A percentile compares a stretch with the other conserved stretches of the same genome.
Conservation (phyloP, 2,329 filamentous ascomycete species). For the Ascosphaera aggregata region DNA sequence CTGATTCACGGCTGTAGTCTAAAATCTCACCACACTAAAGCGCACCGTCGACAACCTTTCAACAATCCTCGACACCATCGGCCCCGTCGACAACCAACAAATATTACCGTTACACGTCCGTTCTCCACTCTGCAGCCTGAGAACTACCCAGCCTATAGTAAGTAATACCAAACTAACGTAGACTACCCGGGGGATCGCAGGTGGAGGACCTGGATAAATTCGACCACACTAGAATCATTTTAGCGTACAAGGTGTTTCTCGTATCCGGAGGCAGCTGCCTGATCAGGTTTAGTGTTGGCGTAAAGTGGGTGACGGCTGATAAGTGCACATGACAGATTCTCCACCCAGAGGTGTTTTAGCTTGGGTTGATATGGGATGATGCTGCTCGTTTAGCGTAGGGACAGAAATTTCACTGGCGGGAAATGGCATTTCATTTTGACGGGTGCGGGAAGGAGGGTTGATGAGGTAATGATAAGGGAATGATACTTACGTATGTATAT, state of each 20-base stretch:
- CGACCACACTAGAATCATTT: background rate
- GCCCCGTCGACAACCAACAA: no score
- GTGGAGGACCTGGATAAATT: background rate
- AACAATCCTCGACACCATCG: no score
- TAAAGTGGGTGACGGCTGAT: background rate
- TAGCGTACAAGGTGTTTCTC: background rate
- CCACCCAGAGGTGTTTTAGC: background rate
- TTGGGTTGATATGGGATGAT: background rate
- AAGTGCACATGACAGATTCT: background rate
- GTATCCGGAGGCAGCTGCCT: background rate
- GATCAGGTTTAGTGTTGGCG: background rate
- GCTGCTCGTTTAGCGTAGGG: no score
- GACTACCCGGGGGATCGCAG: no score
- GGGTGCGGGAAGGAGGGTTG: no score
- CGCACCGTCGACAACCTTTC: background rate
- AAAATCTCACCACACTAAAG: background rate
- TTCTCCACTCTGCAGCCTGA: no score
- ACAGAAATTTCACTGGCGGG: no score
- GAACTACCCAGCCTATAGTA: no score
- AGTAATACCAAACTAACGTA: background rate
- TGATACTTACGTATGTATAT: no score
- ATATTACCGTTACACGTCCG: no score
- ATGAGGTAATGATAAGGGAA: no score
- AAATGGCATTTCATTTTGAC: no score
- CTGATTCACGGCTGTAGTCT: background rate